These are phyloP conservation scores for Cicer arietinum DNA, from an alignment of 306 rosid species.

Conservation along the genomic window DNA sequence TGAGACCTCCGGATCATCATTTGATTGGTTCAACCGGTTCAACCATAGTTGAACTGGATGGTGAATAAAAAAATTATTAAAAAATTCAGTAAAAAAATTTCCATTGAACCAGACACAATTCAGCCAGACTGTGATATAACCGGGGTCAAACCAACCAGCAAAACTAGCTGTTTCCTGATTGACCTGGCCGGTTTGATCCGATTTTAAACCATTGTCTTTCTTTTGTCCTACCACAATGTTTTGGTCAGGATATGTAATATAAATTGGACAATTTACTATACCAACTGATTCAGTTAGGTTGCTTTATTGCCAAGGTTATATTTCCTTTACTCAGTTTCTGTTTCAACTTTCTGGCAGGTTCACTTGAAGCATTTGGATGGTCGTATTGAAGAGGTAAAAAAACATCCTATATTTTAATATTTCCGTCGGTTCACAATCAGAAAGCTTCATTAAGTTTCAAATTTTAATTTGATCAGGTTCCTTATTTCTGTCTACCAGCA, in stretches of 20 bases:
- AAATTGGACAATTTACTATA: slow-evolving; percentile 19
- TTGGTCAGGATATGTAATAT: neutral
- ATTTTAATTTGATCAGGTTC: slow-evolving; percentile 74
- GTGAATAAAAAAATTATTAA: no score
- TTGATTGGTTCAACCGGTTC: no score
- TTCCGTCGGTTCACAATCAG: slow-evolving; percentile 34
- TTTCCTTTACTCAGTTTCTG: slow-evolving; percentile 26
- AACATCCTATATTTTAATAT: slow-evolving; percentile 19
- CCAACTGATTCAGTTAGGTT: slow-evolving; percentile 13
- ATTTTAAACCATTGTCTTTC: no score
- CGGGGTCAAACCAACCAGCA: no score
- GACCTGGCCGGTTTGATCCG: no score
- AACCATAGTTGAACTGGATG: no score
- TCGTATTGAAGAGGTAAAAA: slow-evolving; percentile 87
- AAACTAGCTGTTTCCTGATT: no score
- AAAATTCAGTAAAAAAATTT: no score
- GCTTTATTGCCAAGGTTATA: slow-evolving; percentile 3
- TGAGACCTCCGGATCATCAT: no score
- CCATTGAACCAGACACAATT: no score
- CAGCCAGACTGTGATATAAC: no score
- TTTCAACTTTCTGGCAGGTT: slow-evolving; percentile 56
- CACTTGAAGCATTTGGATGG: slow-evolving; percentile 98
- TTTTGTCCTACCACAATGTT: no score
- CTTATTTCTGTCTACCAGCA: slow-evolving; percentile 97
- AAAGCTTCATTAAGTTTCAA: slow-evolving; percentile 50